Evolutionary conservation across 768 basidiomycete genomes (phyloP).

Genomic region (Hypholoma sublateritium): DNA sequence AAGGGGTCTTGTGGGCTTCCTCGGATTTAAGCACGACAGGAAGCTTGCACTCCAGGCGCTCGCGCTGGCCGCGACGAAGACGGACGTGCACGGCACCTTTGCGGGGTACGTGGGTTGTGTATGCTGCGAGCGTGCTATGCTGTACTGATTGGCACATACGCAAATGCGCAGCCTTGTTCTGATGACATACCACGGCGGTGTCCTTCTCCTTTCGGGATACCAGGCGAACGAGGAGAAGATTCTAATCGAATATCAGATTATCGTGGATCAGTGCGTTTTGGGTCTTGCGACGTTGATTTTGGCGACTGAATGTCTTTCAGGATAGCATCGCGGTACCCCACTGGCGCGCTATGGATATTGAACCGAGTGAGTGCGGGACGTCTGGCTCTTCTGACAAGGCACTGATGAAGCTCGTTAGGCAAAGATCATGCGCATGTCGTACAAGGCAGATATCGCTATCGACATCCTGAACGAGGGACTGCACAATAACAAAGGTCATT

Average conservation of each 20-base stretch:
- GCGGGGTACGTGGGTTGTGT: constrained; percentile 52
- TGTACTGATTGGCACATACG: background rate
- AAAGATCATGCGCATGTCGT: constrained; percentile 72
- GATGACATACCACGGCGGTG: constrained; percentile 78
- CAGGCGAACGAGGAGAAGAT: constrained; percentile 72
- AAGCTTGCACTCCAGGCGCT: constrained; percentile 67
- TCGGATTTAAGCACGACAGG: constrained; percentile 76
- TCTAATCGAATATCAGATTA: constrained; percentile 57
- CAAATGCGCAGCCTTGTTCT: constrained; percentile 54
- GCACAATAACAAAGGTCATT: constrained; percentile 46
- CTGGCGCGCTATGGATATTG: constrained; percentile 72
- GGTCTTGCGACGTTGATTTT: background rate
- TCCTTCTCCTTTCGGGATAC: constrained; percentile 70
- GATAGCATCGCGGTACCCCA: constrained; percentile 56
- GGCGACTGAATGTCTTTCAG: constrained; percentile 27
- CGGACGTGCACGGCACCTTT: constrained; percentile 76
- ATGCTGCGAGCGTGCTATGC: background rate
- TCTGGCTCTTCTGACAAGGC: background rate
- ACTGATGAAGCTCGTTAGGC: constrained; percentile 40
- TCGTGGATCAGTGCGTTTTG: constrained; percentile 59
- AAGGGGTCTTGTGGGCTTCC: constrained; percentile 70
- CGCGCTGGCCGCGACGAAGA: constrained; percentile 61
- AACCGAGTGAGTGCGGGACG: constrained; percentile 48
- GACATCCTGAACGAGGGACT: constrained; percentile 58
- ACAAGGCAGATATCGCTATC: constrained; percentile 66